Evolutionary conservation across 805 yeast species (phyloP).

Genomic region (Grigorovia yakushimaensis): DNA sequence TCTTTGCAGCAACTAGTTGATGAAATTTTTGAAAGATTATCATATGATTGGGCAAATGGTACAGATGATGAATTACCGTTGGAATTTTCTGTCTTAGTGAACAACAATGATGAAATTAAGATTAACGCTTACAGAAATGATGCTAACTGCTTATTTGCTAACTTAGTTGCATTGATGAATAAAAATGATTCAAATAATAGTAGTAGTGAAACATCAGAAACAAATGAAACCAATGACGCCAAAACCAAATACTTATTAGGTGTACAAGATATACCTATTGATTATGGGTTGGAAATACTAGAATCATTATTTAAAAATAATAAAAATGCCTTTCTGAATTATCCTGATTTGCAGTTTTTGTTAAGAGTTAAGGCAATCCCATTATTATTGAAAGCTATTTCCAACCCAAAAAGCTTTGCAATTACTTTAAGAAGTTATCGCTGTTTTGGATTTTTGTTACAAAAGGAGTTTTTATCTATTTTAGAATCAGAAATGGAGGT

Average conservation of each 20-base stretch:
- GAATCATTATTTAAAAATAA: slow-evolving; percentile 72
- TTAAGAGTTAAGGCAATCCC: slow-evolving; percentile 68
- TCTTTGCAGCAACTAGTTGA: slow-evolving; percentile 80
- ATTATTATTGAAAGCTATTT: slow-evolving; percentile 54
- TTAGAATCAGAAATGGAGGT: slow-evolving; percentile 76
- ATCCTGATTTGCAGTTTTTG: slow-evolving; percentile 55
- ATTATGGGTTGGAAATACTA: slow-evolving; percentile 69
- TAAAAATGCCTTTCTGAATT: slow-evolving; percentile 41
- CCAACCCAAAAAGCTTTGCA: slow-evolving; percentile 47
- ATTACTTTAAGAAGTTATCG: slow-evolving; percentile 68
- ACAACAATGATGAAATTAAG: slow-evolving; percentile 33
- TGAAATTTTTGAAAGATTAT: slow-evolving; percentile 62
- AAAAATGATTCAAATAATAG: slow-evolving; percentile 2
- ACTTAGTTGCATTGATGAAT: slow-evolving; percentile 49
- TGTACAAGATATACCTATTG: slow-evolving; percentile 43
- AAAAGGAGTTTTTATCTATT: slow-evolving; percentile 46
- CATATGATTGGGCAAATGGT: slow-evolving; percentile 6
- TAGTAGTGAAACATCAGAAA: neutral
- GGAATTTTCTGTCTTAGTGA: slow-evolving; percentile 34
- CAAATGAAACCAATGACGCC: neutral
- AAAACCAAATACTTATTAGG: slow-evolving; percentile 27
- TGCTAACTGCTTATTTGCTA: slow-evolving; percentile 59
- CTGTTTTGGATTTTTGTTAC: slow-evolving; percentile 51
- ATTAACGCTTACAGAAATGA: slow-evolving; percentile 54
- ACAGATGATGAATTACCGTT: slow-evolving; percentile 14